Evolutionary conservation across 305 asterid species (phyloP), one percentile per base, ranked within the genome.

Genomic region (Solanum chacoense): DNA sequence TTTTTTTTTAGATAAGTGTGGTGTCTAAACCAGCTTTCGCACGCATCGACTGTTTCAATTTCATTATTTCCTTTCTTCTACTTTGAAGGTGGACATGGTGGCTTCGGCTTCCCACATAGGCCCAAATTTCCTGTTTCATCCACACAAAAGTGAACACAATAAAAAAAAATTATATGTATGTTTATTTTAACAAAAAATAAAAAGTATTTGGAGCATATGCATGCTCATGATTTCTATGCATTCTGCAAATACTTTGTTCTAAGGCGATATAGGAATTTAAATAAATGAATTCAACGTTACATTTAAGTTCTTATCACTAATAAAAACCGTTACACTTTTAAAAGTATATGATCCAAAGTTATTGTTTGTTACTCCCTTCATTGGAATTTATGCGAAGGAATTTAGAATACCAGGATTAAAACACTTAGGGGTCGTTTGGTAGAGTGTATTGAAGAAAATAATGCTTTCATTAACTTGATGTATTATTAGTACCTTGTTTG

Each of bases 81-180:
- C 11, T n/a, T 6, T n/a, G 34, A 38, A 7, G 26, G 36, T 80
- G 16, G 26, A 26, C 98, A 95, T 35, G 91, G 85, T 37, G 84
- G 6, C 67, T 91, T 40, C 7, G 96, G 96, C 91, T 73, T 85
- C 3, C 94, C 95, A 84, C 95, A 91, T 2, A 95, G 91, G 37
- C 88, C 74, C 72, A 65, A 13, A 50, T 94, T 93, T 74, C 96
- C 98, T 94, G 92, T 69, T 74, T 42, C 26, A 37, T 75, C 31
- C 87, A 26, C 50, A 81, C 55, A 37, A 73, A 42, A 34, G 42
- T 40, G 37, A 72, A 20, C 34, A n/a, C 38, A 32, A 16, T 8
- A 50, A 50, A 45, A 45, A 38, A 14, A 14, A 0, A 16, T 5
- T 45, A 16, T 16, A 14, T 16, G 63, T 50, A 50, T 14, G 22